Conservation (phyloP, 306 rosid species). For the Acacia melanoxylon region DNA sequence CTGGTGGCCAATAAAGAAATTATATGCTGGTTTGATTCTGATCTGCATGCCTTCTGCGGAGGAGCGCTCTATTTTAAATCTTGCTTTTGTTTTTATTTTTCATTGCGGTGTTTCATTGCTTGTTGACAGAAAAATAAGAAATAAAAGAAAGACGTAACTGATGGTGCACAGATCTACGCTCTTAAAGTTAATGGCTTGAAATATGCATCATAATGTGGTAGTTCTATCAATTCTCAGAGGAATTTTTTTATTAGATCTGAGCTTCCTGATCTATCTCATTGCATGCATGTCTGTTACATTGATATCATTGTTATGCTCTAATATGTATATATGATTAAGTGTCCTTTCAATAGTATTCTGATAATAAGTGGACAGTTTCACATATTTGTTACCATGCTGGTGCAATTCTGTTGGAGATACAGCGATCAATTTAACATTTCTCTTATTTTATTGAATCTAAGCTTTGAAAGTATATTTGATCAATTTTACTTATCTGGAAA, state of each 20-base stretch:
- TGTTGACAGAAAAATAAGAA: too few species aligned
- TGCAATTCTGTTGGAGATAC: background rate
- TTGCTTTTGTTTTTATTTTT: background rate
- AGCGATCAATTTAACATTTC: background rate
- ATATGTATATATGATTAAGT: background rate
- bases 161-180: background rate
- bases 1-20: background rate
- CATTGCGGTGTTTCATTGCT: background rate
- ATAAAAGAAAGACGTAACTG: background rate
- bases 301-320: background rate
- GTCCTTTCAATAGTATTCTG: background rate
- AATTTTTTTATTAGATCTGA: background rate
- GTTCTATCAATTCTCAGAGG: background rate
- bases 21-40: background rate
- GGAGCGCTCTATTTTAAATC: background rate
- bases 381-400: background rate
- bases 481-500: background rate
- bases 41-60: background rate
- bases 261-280: background rate
- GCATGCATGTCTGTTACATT: background rate
- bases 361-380: background rate
- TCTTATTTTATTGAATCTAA: background rate
- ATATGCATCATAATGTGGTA: background rate
- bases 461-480: background rate
- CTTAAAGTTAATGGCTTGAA: background rate